These are phyloP conservation scores for Haemoproteus tartakovskyi DNA, from an alignment of 169 alveolate species.

Conservation along the genomic window DNA sequence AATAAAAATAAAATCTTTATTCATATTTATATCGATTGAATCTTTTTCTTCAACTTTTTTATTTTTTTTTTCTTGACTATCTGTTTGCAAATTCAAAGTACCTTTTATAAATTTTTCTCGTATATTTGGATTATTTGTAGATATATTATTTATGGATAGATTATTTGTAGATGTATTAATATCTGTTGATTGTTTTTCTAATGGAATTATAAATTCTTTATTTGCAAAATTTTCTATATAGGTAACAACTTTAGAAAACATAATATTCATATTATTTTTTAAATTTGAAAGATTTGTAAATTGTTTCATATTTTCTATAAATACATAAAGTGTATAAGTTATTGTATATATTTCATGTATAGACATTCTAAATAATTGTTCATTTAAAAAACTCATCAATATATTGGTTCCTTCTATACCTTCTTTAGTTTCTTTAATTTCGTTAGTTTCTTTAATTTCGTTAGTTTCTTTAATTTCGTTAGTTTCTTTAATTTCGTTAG, in stretches of 20 bases:
- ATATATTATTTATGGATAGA: not conserved
- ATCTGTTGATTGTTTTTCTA: too few relatives aligned
- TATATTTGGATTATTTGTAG: not conserved
- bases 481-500: not conserved
- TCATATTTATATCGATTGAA: slow-evolving; percentile 14
- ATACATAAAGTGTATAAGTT: slow-evolving; percentile 29
- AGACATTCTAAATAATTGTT: slow-evolving; percentile 5
- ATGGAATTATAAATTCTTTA: too few relatives aligned
- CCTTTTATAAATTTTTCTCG: not conserved
- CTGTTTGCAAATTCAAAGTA: not conserved
- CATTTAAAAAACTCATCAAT: slow-evolving; percentile 4
- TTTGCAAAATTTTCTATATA: slow-evolving; percentile 10
- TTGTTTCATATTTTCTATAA: slow-evolving; percentile 60
- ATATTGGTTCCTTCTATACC: slow-evolving; percentile 26
- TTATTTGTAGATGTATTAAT: too few relatives aligned
- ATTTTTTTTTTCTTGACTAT: not conserved
- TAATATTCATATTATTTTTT: slow-evolving; percentile 42
- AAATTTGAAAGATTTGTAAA: slow-evolving; percentile 8
- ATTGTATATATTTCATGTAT: not conserved
- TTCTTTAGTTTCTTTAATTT: not conserved
- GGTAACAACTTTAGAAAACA: slow-evolving; percentile 32
- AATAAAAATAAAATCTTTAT: slow-evolving; percentile 18
- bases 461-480: not conserved
- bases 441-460: not conserved
- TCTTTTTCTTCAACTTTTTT: not conserved